Conservation (phyloP, 2,329 filamentous ascomycete species). For the Colletotrichum brevisporum region DNA sequence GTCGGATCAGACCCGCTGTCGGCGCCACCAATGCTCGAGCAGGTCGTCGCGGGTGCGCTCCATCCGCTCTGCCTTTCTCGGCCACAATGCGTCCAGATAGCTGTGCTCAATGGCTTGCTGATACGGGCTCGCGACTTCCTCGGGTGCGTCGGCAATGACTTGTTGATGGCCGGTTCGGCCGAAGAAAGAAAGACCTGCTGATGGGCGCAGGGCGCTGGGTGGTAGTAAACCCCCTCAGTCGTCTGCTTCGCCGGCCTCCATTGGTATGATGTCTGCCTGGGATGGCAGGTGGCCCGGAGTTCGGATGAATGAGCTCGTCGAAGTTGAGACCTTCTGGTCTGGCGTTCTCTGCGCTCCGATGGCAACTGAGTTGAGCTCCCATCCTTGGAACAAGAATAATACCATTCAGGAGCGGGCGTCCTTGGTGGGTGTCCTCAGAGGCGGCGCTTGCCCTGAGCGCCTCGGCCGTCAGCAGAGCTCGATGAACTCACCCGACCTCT, state of each 20-base stretch:
- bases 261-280: slow-evolving; percentile 63
- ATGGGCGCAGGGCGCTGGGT: slow-evolving; percentile 67
- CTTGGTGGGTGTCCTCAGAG: slow-evolving; percentile 65
- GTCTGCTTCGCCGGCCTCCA: slow-evolving; percentile 69
- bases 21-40: slow-evolving; percentile 83
- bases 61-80: slow-evolving; percentile 79
- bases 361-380: slow-evolving; percentile 94
- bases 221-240: slow-evolving; percentile 79
- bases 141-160: slow-evolving; percentile 62
- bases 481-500: slow-evolving; percentile 91
- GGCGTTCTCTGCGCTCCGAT: slow-evolving; percentile 88
- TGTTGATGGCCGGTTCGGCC: slow-evolving; percentile 67
- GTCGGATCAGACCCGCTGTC: slow-evolving; percentile 75
- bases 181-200: slow-evolving; percentile 69
- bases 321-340: slow-evolving; percentile 80
- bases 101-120: slow-evolving; percentile 73
- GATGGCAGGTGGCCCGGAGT: slow-evolving; percentile 78
- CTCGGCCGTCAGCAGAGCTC: slow-evolving; percentile 88
- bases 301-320: slow-evolving; percentile 84
- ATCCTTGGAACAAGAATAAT: slow-evolving; percentile 85
- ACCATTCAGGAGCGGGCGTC: slow-evolving; percentile 85
- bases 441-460: slow-evolving; percentile 76
- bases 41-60: slow-evolving; percentile 94
- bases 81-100: slow-evolving; percentile 81
- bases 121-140: slow-evolving; percentile 67